Evolutionary conservation across 2,329 filamentous ascomycete species (phyloP).

Genomic region (Botrytis tulipae): DNA sequence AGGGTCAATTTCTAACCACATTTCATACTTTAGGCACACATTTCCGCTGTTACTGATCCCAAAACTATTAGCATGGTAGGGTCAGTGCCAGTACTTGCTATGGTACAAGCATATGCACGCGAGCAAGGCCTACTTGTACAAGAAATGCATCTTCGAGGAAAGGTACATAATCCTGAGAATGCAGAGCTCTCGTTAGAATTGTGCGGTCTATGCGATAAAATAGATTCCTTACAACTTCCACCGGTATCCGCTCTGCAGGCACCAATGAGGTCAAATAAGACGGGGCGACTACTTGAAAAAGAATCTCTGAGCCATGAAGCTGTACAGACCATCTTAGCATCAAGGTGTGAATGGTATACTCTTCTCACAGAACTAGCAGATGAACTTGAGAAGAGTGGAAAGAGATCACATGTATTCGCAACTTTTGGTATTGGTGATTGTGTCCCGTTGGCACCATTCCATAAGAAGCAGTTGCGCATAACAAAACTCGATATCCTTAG

Average conservation of each 20-base stretch:
- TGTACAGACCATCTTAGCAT: slow-evolving; percentile 15
- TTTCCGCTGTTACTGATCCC: slow-evolving; percentile 21
- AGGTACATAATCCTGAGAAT: slow-evolving; percentile 25
- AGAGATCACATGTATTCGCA: not conserved
- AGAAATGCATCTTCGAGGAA: slow-evolving; percentile 23
- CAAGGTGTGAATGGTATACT: slow-evolving; percentile 23
- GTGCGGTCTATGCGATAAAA: not conserved
- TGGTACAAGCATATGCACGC: slow-evolving; percentile 16
- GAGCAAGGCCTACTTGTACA: slow-evolving; percentile 16
- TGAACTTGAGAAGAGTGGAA: slow-evolving; percentile 1
- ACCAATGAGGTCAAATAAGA: slow-evolving; percentile 13
- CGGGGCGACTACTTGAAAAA: not conserved
- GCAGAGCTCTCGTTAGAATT: slow-evolving; percentile 14
- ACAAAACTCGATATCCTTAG: not conserved
- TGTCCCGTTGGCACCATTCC: slow-evolving; percentile 3
- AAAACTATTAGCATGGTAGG: slow-evolving; percentile 22
- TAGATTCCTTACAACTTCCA: not conserved
- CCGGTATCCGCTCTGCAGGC: not conserved
- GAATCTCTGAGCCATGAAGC: slow-evolving; percentile 6
- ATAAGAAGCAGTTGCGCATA: not conserved
- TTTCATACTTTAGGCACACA: not conserved
- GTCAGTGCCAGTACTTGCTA: not conserved
- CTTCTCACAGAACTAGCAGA: slow-evolving; percentile 17
- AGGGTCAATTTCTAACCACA: not conserved
- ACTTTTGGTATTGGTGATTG: slow-evolving; percentile 12